Percentiles rank a stretch among this genome's conserved stretches.
phyloP scores from a whole-genome alignment of 2,329 filamentous ascomycete species.

The Aspergillus ibericus region DNA sequence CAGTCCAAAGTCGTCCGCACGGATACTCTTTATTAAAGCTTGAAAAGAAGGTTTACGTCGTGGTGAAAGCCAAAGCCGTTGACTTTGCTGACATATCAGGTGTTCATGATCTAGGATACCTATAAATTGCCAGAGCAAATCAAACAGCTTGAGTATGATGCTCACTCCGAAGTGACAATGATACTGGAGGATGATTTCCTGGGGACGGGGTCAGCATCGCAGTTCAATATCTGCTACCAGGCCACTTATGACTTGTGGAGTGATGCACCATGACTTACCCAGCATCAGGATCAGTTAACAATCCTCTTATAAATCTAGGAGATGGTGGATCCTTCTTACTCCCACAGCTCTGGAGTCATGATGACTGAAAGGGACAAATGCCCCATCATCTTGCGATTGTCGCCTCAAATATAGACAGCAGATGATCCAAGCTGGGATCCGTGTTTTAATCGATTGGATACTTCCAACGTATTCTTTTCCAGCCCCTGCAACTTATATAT shows the following conservation, averaged over 20 bases:
- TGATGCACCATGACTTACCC: not conserved
- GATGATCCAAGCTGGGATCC: not conserved
- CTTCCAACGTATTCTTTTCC: not conserved
- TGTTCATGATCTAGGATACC: not conserved
- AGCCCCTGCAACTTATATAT: not conserved
- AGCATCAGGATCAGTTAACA: too few relatives aligned
- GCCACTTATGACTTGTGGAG: not conserved
- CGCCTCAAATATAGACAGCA: not conserved
- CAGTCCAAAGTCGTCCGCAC: not conserved
- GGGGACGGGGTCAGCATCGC: not conserved
- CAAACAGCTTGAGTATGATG: not conserved
- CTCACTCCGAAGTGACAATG: not conserved
- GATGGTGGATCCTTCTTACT: not conserved
- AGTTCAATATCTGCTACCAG: not conserved
- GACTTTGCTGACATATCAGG: not conserved
- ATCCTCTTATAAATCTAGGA: too few relatives aligned
- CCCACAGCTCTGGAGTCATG: not conserved
- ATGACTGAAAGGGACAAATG: not conserved
- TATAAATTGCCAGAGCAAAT: not conserved
- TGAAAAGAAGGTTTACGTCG: too few relatives aligned
- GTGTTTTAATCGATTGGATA: too few relatives aligned
- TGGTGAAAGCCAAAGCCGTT: not conserved
- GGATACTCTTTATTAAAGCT: too few relatives aligned
- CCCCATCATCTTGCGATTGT: not conserved
- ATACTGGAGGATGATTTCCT: not conserved